Percentiles rank a stretch among this genome's conserved stretches.
Evolutionary conservation across 2,329 filamentous ascomycete genomes (phyloP).

Genomic region (Epichloe coenophiala): DNA sequence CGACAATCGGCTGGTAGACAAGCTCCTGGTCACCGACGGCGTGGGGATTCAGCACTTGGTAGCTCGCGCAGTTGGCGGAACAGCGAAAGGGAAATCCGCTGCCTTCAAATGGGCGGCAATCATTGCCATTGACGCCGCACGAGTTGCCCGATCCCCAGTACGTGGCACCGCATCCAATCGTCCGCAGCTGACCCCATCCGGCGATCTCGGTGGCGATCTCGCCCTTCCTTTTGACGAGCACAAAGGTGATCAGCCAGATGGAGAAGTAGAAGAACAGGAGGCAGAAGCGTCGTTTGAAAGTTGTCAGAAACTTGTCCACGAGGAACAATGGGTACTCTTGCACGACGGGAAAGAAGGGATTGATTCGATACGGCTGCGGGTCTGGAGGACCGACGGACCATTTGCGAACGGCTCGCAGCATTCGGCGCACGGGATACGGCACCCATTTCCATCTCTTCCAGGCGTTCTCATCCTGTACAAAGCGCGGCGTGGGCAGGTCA

Average conservation of each 20-base stretch:
- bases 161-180: constrained; percentile 52
- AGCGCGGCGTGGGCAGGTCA: constrained; percentile 39
- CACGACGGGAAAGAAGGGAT: constrained; percentile 48
- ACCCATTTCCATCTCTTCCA: constrained; percentile 43
- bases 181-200: constrained; percentile 51
- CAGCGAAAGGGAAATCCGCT: constrained; percentile 62
- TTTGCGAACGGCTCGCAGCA: constrained; percentile 24
- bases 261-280: constrained; percentile 47
- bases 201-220: constrained; percentile 46
- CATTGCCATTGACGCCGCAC: constrained; percentile 61
- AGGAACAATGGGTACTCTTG: constrained; percentile 54
- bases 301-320: constrained; percentile 48
- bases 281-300: constrained; percentile 41
- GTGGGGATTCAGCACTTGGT: constrained; percentile 54
- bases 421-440: constrained; percentile 39
- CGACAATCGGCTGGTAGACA: constrained; percentile 49
- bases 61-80: constrained; percentile 55
- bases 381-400: constrained; percentile 46
- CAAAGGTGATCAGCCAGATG: constrained; percentile 57
- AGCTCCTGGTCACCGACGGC: constrained; percentile 60
- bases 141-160: constrained; percentile 60
- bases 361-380: constrained; percentile 34
- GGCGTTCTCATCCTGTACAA: constrained; percentile 39
- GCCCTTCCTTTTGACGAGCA: constrained; percentile 52
- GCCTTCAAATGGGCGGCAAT: constrained; percentile 63